phyloP scores from a whole-genome alignment of 73 alveolate species.

The Paramecium sexaurelia region DNA sequence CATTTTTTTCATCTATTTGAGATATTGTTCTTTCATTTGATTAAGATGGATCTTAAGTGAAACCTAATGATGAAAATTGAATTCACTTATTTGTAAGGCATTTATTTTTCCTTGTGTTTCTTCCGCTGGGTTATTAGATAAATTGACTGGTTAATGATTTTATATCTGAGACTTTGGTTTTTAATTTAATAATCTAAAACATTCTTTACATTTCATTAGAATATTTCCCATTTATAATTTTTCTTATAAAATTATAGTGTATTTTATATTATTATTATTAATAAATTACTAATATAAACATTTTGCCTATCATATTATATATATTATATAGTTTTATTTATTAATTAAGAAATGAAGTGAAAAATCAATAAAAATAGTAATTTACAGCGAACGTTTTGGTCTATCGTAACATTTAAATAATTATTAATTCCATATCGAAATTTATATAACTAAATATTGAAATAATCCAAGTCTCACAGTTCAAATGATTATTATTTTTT shows the following conservation, averaged over 20 bases:
- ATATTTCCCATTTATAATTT: slow-evolving; percentile 10
- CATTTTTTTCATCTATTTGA: neutral
- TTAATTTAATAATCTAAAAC: neutral
- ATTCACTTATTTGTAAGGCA: neutral
- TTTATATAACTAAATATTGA: neutral
- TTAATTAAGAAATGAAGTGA: neutral
- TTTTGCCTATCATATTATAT: neutral
- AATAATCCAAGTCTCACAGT: neutral
- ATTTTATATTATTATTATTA: neutral
- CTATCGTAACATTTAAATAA: neutral
- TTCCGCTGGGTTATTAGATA: neutral
- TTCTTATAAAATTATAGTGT: neutral
- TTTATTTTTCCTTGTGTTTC: neutral
- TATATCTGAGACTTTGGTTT: neutral
- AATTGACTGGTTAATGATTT: neutral
- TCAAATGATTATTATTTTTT: slow-evolving; percentile 3
- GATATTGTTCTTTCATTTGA: neutral
- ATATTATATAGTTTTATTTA: no score
- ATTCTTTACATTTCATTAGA: neutral
- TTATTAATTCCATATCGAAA: slow-evolving; percentile 3
- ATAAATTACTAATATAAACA: neutral
- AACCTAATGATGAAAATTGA: neutral
- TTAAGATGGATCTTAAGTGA: neutral
- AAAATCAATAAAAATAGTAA: neutral
- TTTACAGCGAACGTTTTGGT: neutral